A percentile compares a stretch with the other conserved stretches of the same genome.
phyloP scores from a whole-genome alignment of 2,329 filamentous ascomycete species.

The Xylaria sp. region DNA sequence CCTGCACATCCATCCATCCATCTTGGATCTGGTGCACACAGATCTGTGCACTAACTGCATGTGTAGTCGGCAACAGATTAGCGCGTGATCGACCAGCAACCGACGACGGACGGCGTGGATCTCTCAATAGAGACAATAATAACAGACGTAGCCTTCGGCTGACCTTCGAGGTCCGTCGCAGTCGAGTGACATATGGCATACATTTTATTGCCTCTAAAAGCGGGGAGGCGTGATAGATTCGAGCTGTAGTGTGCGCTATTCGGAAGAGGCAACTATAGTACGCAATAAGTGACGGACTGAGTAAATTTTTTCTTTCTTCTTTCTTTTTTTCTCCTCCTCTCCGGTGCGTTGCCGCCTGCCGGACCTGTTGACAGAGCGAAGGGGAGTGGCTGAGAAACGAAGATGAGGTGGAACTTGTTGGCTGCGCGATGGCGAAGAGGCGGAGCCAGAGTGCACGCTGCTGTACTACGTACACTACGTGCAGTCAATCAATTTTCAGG shows the following conservation, averaged over 20 bases:
- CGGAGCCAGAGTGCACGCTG: slow-evolving; percentile 12
- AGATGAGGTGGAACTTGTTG: slow-evolving; percentile 1
- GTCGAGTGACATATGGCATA: slow-evolving; percentile 6
- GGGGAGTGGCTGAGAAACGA: slow-evolving; percentile 22
- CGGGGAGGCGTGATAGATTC: slow-evolving; percentile 25
- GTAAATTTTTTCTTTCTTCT: background rate
- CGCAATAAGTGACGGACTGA: slow-evolving; percentile 22
- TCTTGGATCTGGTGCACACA: background rate
- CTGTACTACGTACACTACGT: background rate
- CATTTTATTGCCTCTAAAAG: slow-evolving; percentile 35
- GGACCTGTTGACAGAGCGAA: slow-evolving; percentile 3
- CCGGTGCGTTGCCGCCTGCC: slow-evolving; percentile 25
- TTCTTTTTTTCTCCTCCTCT: background rate
- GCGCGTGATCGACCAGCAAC: slow-evolving; percentile 13
- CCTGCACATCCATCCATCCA: background rate
- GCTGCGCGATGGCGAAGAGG: slow-evolving; percentile 21
- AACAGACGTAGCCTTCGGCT: slow-evolving; percentile 2
- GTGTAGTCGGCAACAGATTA: slow-evolving; percentile 5
- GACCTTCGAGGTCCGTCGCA: slow-evolving; percentile 20
- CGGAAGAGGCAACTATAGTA: slow-evolving; percentile 19
- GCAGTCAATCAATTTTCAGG: background rate
- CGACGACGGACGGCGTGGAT: slow-evolving; percentile 18
- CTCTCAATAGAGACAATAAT: slow-evolving; percentile 17
- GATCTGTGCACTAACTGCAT: background rate
- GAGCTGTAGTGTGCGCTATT: slow-evolving; percentile 19